These are phyloP conservation scores for Mortierella sp. DNA, from an alignment of 371 early-diverging fungal genomes.

Conservation along the genomic window DNA sequence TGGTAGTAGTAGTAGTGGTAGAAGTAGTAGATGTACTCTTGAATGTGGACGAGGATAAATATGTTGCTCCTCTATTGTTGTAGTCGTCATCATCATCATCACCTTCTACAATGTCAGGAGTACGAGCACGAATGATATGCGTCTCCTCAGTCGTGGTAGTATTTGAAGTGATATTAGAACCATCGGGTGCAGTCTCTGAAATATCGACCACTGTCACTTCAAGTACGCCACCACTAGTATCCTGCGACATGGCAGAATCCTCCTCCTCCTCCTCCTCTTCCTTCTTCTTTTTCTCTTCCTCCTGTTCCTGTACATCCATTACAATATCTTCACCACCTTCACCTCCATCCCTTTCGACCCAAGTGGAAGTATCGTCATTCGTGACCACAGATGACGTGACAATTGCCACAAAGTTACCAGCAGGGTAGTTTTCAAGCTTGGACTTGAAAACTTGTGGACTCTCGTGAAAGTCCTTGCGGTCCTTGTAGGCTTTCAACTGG, in stretches of 20 bases:
- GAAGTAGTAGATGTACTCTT: neutral
- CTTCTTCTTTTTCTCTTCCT: neutral
- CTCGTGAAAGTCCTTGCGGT: conserved; percentile 29
- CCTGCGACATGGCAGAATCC: conserved; percentile 4
- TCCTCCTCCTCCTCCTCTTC: conserved; percentile 6
- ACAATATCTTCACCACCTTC: conserved; percentile 1
- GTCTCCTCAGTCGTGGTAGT: conserved; percentile 17
- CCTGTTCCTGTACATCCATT: neutral
- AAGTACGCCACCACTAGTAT: neutral
- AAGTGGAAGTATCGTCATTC: conserved; percentile 39
- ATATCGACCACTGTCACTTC: conserved; percentile 37
- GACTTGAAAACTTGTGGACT: conserved; percentile 41
- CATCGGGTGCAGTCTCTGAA: conserved; percentile 34
- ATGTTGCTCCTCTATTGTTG: neutral
- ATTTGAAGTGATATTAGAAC: conserved; percentile 17
- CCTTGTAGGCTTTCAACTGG: conserved; percentile 42
- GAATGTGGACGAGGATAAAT: neutral
- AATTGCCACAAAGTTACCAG: conserved; percentile 54
- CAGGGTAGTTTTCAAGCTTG: conserved; percentile 43
- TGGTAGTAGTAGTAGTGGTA: neutral
- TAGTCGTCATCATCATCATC: conserved; percentile 14
- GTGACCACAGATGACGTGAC: conserved; percentile 51
- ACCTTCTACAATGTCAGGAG: conserved; percentile 35
- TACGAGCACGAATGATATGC: conserved; percentile 40
- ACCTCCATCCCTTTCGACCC: conserved; percentile 2